phyloP scores from a whole-genome alignment of 73 alveolate genomes.

The Tetrahymena elliotti region DNA sequence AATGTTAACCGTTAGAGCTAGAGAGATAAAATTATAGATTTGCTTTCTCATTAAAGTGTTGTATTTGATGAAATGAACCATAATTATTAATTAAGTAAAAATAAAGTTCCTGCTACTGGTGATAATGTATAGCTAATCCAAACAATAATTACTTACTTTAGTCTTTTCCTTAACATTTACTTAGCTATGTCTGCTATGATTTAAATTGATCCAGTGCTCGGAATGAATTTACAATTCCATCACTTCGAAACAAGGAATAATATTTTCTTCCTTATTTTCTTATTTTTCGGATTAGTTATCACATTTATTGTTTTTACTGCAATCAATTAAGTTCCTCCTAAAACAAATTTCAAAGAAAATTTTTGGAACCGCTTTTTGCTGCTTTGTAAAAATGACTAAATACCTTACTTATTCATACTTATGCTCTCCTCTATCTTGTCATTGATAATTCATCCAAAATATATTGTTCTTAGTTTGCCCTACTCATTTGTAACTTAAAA shows the following conservation, averaged over 20 bases:
- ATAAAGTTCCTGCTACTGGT: slow-evolving; percentile 8
- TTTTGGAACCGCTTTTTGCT: not conserved
- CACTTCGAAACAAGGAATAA: not conserved
- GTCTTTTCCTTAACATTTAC: slow-evolving; percentile 5
- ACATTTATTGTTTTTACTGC: not conserved
- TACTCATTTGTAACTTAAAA: slow-evolving; percentile 2
- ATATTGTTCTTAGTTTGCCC: slow-evolving; percentile 1
- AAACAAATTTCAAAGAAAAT: not conserved
- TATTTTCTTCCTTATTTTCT: not conserved
- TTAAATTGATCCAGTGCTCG: not conserved
- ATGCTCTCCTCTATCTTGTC: not conserved
- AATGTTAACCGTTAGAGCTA: slow-evolving; percentile 15
- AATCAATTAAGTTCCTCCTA: not conserved
- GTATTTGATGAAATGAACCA: slow-evolving; percentile 15
- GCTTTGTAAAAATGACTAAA: not conserved
- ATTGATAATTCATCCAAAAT: not conserved
- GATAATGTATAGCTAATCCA: not conserved
- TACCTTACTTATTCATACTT: not conserved
- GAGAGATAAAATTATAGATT: slow-evolving; percentile 37
- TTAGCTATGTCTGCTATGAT: not conserved
- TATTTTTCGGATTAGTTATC: not conserved
- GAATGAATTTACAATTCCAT: not conserved
- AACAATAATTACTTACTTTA: not conserved
- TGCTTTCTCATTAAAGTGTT: not conserved
- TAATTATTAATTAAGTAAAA: slow-evolving; percentile 15